phyloP scores from a whole-genome alignment of 495 filamentous ascomycete genomes.

The Hypoxylon rickii region DNA sequence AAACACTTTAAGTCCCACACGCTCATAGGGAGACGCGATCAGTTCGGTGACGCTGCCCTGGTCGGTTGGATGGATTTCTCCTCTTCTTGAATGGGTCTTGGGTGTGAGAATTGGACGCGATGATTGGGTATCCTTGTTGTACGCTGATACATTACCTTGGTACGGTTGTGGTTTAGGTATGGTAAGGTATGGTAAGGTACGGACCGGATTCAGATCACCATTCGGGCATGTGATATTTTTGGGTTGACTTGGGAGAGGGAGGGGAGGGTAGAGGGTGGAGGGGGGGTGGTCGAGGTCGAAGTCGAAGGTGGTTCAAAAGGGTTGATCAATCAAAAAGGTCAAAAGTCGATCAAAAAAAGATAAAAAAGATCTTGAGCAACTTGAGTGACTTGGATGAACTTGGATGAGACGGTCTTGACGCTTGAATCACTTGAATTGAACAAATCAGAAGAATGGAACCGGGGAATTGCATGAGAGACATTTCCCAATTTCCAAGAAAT shows the following conservation, averaged over 20 bases:
- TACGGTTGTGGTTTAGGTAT: too few species aligned
- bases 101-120: slow-evolving; percentile 23
- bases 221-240: too few species aligned
- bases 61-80: slow-evolving; percentile 9
- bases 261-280: too few species aligned
- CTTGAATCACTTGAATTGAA: not conserved
- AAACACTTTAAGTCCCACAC: slow-evolving; percentile 31
- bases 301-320: too few species aligned
- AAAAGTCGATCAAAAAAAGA: too few species aligned
- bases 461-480: slow-evolving; percentile 28
- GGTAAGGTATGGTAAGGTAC: too few species aligned
- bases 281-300: too few species aligned
- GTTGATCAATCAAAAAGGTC: too few species aligned
- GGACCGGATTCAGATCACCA: slow-evolving; percentile 14
- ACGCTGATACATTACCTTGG: too few species aligned
- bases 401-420: slow-evolving; percentile 29
- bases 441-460: slow-evolving; percentile 23
- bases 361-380: too few species aligned
- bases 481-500: slow-evolving; percentile 11
- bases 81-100: slow-evolving; percentile 17
- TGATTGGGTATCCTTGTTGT: slow-evolving; percentile 14
- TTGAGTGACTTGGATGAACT: too few species aligned
- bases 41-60: not conserved
- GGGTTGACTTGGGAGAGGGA: too few species aligned
- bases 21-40: slow-evolving; percentile 5